Conservation (phyloP, 306 rosid species). For the Gillenia trifoliata region DNA sequence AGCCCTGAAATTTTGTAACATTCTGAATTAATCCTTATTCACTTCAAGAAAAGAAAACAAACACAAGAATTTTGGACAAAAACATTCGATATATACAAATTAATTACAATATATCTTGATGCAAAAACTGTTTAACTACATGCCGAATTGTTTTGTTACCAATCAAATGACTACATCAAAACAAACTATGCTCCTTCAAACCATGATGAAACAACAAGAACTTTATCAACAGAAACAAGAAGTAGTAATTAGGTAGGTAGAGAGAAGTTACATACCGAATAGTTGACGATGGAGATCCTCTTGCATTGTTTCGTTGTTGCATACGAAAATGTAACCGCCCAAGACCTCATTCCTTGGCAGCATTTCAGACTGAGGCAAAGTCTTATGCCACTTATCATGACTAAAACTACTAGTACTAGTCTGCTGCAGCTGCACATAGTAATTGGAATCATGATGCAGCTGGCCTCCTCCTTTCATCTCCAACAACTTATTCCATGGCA, state of each 20-base stretch:
- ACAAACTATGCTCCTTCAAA: no score
- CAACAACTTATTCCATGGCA: background rate
- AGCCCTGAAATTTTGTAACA: conserved; percentile 9
- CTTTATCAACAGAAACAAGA: no score
- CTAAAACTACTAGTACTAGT: background rate
- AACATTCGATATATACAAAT: no score
- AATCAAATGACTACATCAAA: no score
- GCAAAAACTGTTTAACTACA: background rate
- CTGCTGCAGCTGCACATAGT: conserved; percentile 9
- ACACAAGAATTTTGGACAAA: background rate
- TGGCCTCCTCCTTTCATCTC: background rate
- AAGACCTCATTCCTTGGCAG: conserved; percentile 27
- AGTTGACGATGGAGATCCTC: conserved; percentile 32
- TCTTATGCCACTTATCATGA: conserved; percentile 6
- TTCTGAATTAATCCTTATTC: background rate
- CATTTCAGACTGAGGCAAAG: conserved; percentile 24
- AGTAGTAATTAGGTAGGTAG: background rate
- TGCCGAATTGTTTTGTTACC: no score
- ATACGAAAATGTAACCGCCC: conserved; percentile 29
- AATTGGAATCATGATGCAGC: background rate
- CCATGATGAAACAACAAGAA: no score
- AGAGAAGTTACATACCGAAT: conserved; percentile 8
- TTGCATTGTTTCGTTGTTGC: conserved; percentile 25
- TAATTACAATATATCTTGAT: background rate
- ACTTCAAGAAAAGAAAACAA: background rate